phyloP scores from a whole-genome alignment of 345 rosid species.

The Populus tremula region DNA sequence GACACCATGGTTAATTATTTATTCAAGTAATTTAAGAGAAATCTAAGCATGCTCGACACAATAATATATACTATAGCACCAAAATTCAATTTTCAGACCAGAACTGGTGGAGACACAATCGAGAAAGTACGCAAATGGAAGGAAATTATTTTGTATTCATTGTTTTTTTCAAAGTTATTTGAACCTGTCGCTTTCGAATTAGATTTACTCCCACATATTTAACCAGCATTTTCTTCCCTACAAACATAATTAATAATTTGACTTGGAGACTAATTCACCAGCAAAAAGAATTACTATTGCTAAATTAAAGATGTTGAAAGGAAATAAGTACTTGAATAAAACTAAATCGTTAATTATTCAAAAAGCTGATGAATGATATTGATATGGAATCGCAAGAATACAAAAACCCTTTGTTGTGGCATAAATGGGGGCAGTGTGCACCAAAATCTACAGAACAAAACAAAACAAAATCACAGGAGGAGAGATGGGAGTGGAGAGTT shows the following conservation, averaged over 20 bases:
- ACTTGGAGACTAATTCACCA: no score
- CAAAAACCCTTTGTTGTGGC: neutral
- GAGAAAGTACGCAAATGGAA: neutral
- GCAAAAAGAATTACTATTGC: no score
- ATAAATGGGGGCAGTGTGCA: neutral
- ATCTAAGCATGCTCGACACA: neutral
- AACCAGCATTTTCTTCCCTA: neutral
- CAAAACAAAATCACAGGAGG: neutral
- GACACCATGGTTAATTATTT: neutral
- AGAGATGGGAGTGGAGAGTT: neutral
- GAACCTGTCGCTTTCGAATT: neutral
- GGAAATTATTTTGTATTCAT: neutral
- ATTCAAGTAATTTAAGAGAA: neutral
- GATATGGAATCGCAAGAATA: neutral
- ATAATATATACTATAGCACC: neutral
- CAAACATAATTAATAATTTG: no score
- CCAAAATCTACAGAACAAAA: neutral
- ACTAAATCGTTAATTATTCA: neutral
- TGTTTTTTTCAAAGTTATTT: neutral
- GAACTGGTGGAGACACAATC: neutral
- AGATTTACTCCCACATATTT: neutral
- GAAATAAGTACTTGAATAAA: no score
- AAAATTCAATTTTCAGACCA: neutral
- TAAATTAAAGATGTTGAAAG: no score
- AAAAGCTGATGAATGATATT: neutral